Evolutionary conservation across 768 basidiomycete species (phyloP).

Genomic region (Mycena chlorophos): DNA sequence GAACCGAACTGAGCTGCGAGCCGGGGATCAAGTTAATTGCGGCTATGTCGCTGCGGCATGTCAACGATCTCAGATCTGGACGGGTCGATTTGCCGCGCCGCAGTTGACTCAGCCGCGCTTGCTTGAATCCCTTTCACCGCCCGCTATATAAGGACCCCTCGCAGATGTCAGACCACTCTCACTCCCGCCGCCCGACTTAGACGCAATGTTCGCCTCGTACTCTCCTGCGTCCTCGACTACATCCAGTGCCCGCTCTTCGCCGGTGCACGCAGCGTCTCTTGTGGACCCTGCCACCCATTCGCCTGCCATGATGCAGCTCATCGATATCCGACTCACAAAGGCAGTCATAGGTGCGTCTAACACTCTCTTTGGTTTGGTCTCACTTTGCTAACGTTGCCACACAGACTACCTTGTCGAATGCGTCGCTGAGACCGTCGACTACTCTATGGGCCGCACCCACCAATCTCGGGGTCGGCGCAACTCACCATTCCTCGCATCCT

Average conservation of each 20-base stretch:
- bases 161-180: too few relatives aligned
- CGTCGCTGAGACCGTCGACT: slow-evolving; percentile 48
- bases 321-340: slow-evolving; percentile 43
- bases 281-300: slow-evolving; percentile 45
- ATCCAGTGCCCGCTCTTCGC: not conserved
- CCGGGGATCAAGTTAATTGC: too few relatives aligned
- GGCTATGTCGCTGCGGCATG: too few relatives aligned
- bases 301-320: slow-evolving; percentile 44
- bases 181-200: too few relatives aligned
- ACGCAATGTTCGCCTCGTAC: too few relatives aligned
- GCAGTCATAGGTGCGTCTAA: slow-evolving; percentile 43
- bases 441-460: slow-evolving; percentile 43
- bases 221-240: too few relatives aligned
- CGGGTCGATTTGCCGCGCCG: too few relatives aligned
- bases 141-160: too few relatives aligned
- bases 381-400: not conserved
- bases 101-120: too few relatives aligned
- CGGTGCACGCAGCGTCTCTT: slow-evolving; percentile 25
- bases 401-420: slow-evolving; percentile 47
- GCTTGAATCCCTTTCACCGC: too few relatives aligned
- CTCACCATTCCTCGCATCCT: slow-evolving; percentile 32
- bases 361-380: not conserved
- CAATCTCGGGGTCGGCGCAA: slow-evolving; percentile 32
- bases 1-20: too few relatives aligned
- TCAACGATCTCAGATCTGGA: too few relatives aligned